These are phyloP conservation scores for Daldinia eschscholtzii DNA, from an alignment of 2,329 filamentous ascomycete species.

Conservation along the genomic window DNA sequence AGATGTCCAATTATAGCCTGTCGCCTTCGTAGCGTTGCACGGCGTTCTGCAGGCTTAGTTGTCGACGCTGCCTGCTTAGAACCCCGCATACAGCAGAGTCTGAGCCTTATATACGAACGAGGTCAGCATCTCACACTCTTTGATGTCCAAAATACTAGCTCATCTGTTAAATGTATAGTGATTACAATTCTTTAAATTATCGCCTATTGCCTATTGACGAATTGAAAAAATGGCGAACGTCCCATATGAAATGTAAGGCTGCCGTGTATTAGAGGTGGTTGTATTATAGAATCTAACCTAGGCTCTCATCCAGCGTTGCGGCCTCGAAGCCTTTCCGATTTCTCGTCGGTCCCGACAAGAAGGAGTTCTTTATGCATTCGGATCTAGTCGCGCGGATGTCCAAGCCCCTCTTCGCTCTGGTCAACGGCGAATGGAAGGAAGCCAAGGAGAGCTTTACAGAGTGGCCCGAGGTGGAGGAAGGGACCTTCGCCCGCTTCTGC, in stretches of 20 bases:
- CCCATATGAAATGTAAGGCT: constrained; percentile 33
- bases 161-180: background rate
- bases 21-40: constrained; percentile 19
- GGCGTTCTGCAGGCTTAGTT: constrained; percentile 31
- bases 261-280: too few relatives aligned
- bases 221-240: constrained; percentile 24
- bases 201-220: background rate
- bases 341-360: constrained; percentile 59
- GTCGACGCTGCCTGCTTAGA: constrained; percentile 9
- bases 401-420: constrained; percentile 57
- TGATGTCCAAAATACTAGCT: background rate
- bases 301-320: constrained; percentile 27
- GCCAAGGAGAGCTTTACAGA: constrained; percentile 57
- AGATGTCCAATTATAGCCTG: background rate
- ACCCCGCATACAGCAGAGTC: constrained; percentile 25
- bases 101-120: background rate
- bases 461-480: constrained; percentile 61
- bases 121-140: background rate
- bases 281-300: background rate
- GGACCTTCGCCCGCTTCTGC: constrained; percentile 62
- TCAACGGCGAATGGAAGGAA: constrained; percentile 61
- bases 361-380: constrained; percentile 60
- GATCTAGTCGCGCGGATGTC: constrained; percentile 59
- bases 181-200: background rate
- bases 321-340: constrained; percentile 47